These are phyloP conservation scores for Gastrodia elata DNA, from an alignment of 106 monocot genomes.

Conservation along the genomic window DNA sequence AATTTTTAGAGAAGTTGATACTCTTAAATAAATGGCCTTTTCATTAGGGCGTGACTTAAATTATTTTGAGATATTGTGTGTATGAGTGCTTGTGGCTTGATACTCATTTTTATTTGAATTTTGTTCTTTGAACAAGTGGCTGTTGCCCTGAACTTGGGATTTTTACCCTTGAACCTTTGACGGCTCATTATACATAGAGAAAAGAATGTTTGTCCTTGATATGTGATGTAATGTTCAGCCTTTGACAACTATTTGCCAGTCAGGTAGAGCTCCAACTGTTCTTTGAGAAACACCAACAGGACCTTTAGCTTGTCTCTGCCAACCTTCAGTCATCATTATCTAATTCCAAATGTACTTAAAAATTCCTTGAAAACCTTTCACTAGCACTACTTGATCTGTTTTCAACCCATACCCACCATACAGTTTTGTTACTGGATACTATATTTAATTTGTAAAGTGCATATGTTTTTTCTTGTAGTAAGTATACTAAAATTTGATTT, in stretches of 20 bases:
- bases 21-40: not conserved
- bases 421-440: not conserved
- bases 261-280: not conserved
- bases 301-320: too few species aligned
- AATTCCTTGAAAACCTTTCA: not conserved
- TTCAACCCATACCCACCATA: not conserved
- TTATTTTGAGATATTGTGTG: not conserved
- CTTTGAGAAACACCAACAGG: not conserved
- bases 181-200: not conserved
- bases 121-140: not conserved
- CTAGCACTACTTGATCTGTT: not conserved
- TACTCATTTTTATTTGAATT: not conserved
- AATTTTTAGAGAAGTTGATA: not conserved
- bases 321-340: too few species aligned
- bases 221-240: not conserved
- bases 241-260: not conserved
- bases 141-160: not conserved
- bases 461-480: not conserved
- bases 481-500: not conserved
- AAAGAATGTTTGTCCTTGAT: not conserved
- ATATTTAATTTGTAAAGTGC: not conserved
- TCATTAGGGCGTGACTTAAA: too few species aligned
- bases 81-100: not conserved
- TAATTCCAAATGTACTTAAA: too few species aligned
- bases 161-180: not conserved